Evolutionary conservation across 768 basidiomycete genomes (phyloP).

Genomic region (Kwoniella europaea): DNA sequence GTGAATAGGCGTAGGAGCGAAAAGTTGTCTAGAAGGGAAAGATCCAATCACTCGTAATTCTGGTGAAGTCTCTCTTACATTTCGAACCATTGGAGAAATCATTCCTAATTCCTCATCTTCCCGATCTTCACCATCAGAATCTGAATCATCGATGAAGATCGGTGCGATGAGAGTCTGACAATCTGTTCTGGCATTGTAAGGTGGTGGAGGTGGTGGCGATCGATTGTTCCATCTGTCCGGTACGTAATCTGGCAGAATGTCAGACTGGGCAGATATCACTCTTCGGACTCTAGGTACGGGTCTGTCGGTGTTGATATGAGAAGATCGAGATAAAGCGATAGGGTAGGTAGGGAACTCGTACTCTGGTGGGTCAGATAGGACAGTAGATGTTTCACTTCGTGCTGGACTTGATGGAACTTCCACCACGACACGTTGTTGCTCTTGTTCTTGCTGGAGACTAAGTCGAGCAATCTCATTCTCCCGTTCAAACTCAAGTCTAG

Average conservation of each 20-base stretch:
- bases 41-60: slow-evolving; percentile 31
- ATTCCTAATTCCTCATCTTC: slow-evolving; percentile 10
- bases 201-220: slow-evolving; percentile 48
- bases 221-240: slow-evolving; percentile 27
- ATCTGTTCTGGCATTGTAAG: slow-evolving; percentile 48
- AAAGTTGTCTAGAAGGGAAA: slow-evolving; percentile 25
- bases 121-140: slow-evolving; percentile 23
- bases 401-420: slow-evolving; percentile 7
- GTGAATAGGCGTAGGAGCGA: slow-evolving; percentile 10
- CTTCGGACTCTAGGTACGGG: slow-evolving; percentile 4
- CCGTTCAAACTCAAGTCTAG: not conserved
- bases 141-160: slow-evolving; percentile 35
- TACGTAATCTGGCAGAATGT: slow-evolving; percentile 15
- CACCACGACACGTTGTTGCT: too few species aligned
- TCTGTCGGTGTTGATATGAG: not conserved
- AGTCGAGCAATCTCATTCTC: not conserved
- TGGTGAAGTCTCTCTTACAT: slow-evolving; percentile 1
- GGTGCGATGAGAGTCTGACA: slow-evolving; percentile 40
- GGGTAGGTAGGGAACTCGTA: slow-evolving; percentile 33
- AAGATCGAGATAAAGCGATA: slow-evolving; percentile 16
- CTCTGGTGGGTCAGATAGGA: slow-evolving; percentile 28
- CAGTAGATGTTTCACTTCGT: slow-evolving; percentile 16
- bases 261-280: not conserved
- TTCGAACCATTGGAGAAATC: slow-evolving; percentile 9
- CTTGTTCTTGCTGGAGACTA: too few species aligned